Conservation (phyloP, 73 alveolate species). For the Blepharisma japonicum region DNA sequence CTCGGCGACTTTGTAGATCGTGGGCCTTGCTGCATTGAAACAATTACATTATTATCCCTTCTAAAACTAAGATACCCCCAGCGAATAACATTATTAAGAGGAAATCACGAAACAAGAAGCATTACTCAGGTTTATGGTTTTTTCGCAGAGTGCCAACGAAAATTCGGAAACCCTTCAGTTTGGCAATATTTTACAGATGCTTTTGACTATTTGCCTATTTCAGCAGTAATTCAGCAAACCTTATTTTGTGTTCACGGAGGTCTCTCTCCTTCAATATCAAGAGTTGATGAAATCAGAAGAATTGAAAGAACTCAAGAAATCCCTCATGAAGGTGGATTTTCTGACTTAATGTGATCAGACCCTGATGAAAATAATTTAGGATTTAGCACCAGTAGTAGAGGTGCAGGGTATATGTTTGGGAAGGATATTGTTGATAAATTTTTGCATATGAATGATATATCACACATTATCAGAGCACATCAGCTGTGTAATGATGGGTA, state of each 20-base stretch:
- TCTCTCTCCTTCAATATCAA: constrained; percentile 90
- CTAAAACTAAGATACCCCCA: constrained; percentile 87
- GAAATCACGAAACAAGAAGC: constrained; percentile 89
- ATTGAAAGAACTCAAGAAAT: constrained; percentile 92
- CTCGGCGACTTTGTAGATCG: constrained; percentile 92
- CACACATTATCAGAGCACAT: constrained; percentile 92
- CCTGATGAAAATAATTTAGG: constrained; percentile 91
- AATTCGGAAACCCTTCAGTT: constrained; percentile 90
- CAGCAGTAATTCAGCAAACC: constrained; percentile 89
- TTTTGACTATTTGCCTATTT: constrained; percentile 96
- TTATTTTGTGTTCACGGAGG: constrained; percentile 99
- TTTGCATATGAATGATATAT: constrained; percentile 85
- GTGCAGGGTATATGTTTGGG: constrained; percentile 98
- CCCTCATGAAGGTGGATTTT: constrained; percentile 98
- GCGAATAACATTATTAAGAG: constrained; percentile 80
- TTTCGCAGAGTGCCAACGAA: constrained; percentile 96
- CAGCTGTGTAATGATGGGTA: constrained; percentile 96
- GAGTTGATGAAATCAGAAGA: constrained; percentile 87
- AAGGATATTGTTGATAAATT: constrained; percentile 91
- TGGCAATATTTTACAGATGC: constrained; percentile 94
- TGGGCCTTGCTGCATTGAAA: constrained; percentile 78
- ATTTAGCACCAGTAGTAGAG: constrained; percentile 85
- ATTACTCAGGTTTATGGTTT: constrained; percentile 97
- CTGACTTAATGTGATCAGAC: constrained; percentile 98
- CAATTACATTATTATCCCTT: constrained; percentile 65